Evolutionary conservation across 164 flowering plant genomes (phyloP), one percentile per base, ranked within the genome.

Genomic region (Protea cynaroides): DNA sequence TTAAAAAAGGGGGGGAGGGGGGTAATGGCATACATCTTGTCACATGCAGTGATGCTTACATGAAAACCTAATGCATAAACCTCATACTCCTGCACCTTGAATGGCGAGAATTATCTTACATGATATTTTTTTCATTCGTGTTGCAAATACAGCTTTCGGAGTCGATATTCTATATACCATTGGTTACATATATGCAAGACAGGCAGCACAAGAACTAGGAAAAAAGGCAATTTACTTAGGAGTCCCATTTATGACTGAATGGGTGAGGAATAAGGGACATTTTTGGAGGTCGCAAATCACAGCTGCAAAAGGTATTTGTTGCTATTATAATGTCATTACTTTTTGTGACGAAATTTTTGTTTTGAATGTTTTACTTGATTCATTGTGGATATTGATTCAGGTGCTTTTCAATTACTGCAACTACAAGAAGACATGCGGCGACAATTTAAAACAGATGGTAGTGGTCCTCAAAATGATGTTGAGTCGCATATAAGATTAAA

Each of bases 201-300:
- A 87, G 58, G 96, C 94, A 52, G 92, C 96, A 22, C 92, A 80
- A 62, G 91, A 93, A 80, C 92, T 93, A 14, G 97, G 98, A 58
- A 90, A 93, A 77, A 93, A 83, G 71, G 83, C 83, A 18, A 71
- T 83, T n/a, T 93, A 86, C 69, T 81, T 93, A 8, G 94, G 98
- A 12, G 85, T 93, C 51, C 98, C 97, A 25, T 93, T 93, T 75
- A 14, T 93, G 75, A 86, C 98, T 7, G 94, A 93, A 66, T 93
- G 97, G 97, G 94, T 93, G 69, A 86, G 94, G 13, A 86, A 83
- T 56, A 93, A 90, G 66, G 96, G 98, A 6, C 97, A 88, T 62
- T 80, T 82, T 69, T 89, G 90, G 92, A 90, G 82, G 67, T 88
- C 98, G 49, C 97, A 89, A 76, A 67, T 90, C 18, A 88, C 94